A percentile compares a stretch with the other conserved stretches of the same genome.
phyloP scores from a whole-genome alignment of 2,329 filamentous ascomycete species.

The Cryphonectria parasitica region DNA sequence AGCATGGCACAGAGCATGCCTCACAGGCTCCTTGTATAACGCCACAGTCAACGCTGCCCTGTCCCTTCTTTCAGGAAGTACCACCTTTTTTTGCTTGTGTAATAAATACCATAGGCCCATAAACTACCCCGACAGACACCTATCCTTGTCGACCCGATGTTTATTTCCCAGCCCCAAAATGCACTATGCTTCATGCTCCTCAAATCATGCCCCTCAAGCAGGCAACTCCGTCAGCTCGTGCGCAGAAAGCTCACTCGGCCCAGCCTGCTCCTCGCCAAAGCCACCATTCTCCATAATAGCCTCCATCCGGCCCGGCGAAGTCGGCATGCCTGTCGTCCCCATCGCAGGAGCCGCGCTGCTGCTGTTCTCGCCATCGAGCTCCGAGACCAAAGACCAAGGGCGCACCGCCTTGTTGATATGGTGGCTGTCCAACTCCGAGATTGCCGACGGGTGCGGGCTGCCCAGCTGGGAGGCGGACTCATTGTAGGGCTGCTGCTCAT shows the following conservation, averaged over 20 bases:
- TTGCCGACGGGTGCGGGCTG: conserved; percentile 3
- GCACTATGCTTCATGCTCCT: too few species aligned
- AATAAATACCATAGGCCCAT: neutral
- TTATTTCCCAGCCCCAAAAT: neutral
- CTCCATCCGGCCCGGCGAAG: neutral
- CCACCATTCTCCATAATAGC: conserved; percentile 4
- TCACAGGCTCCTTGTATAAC: neutral
- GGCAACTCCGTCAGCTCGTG: conserved; percentile 22
- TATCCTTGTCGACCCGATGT: neutral
- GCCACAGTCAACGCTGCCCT: neutral
- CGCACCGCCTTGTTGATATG: conserved; percentile 25
- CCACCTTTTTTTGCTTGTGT: neutral
- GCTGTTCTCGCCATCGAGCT: conserved; percentile 24
- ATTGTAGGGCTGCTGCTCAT: neutral
- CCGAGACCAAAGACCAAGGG: conserved; percentile 33
- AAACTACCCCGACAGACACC: neutral
- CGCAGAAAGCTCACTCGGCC: conserved; percentile 20
- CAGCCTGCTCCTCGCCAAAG: neutral
- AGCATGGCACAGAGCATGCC: neutral
- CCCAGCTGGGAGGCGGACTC: conserved; percentile 10
- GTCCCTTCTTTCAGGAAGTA: neutral
- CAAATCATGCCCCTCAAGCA: conserved; percentile 13
- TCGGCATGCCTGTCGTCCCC: too few species aligned
- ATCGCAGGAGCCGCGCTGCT: neutral
- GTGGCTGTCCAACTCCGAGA: conserved; percentile 31